A percentile compares a stretch with the other conserved stretches of the same genome.
These are phyloP conservation scores for Quercus parvula DNA, from an alignment of 306 rosid species.

Conservation along the genomic window DNA sequence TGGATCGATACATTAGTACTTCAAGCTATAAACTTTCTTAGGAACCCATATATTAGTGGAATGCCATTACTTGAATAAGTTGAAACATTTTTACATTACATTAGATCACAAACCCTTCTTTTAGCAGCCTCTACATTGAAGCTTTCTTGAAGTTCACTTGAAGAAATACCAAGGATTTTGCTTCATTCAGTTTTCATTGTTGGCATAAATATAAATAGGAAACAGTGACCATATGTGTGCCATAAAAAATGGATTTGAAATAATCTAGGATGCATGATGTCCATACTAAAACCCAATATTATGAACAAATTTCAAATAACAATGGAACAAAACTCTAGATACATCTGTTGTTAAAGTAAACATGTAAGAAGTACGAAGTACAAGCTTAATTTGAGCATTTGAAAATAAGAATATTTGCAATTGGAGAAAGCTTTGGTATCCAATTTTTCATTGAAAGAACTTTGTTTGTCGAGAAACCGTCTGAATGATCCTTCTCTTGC, in stretches of 20 bases:
- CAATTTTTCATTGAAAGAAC: slow-evolving; percentile 69
- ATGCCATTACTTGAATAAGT: no score
- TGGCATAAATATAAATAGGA: slow-evolving; percentile 27
- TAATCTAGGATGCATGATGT: slow-evolving; percentile 1
- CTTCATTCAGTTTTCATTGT: slow-evolving; percentile 27
- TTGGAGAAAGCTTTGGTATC: slow-evolving; percentile 70
- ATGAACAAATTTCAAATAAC: neutral
- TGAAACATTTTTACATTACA: no score
- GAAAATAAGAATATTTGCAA: slow-evolving; percentile 81
- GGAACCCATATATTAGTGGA: no score
- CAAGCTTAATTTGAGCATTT: slow-evolving; percentile 81
- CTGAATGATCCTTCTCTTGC: slow-evolving; percentile 84
- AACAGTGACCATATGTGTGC: neutral
- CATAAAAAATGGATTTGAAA: slow-evolving; percentile 3
- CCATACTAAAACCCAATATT: slow-evolving; percentile 20
- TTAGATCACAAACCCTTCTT: neutral
- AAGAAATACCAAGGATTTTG: slow-evolving; percentile 75
- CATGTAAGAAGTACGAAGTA: slow-evolving; percentile 3
- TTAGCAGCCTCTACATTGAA: slow-evolving; percentile 83
- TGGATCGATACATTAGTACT: no score
- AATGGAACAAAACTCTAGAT: neutral
- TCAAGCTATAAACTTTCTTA: no score
- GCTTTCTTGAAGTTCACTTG: slow-evolving; percentile 77
- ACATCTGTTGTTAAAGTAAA: neutral
- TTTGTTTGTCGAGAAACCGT: slow-evolving; percentile 73